phyloP scores from a whole-genome alignment of 441 rosid genomes.

The Adansonia gregorii region DNA sequence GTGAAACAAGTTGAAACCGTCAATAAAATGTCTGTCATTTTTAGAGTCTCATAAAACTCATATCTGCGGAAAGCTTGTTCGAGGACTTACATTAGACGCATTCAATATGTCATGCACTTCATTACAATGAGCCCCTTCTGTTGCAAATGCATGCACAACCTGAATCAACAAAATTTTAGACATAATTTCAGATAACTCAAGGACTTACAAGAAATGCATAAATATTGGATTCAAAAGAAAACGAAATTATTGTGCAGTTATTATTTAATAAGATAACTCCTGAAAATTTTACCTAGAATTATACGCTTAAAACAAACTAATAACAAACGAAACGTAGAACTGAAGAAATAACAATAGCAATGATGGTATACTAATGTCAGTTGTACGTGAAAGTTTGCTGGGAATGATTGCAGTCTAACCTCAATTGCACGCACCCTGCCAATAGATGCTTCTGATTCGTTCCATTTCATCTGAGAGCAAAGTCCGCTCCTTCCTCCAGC shows the following conservation, averaged over 20 bases:
- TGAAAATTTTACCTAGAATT: background rate
- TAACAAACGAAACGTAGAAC: background rate
- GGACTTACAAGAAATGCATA: background rate
- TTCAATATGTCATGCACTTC: conserved; percentile 84
- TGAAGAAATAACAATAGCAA: background rate
- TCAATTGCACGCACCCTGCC: conserved; percentile 96
- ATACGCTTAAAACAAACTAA: background rate
- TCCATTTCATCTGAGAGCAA: conserved; percentile 96
- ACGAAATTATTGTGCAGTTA: background rate
- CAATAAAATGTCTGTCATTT: background rate
- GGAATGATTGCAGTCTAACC: conserved; percentile 47
- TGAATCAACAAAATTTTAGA: conserved; percentile 32
- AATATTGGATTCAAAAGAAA: background rate
- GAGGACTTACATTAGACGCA: conserved; percentile 80
- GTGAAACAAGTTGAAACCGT: background rate
- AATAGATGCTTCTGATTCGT: conserved; percentile 96
- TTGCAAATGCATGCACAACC: conserved; percentile 96
- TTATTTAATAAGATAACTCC: background rate
- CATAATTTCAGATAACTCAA: background rate
- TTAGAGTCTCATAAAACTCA: conserved; percentile 14
- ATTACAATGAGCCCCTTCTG: conserved; percentile 95
- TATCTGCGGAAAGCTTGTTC: background rate
- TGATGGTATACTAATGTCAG: background rate
- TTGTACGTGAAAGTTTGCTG: background rate
- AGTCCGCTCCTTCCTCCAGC: conserved; percentile 91